A percentile compares a stretch with the other conserved stretches of the same genome.
Conservation (phyloP, 176 grass and related monocot genomes). For the Zoysia japonica region DNA sequence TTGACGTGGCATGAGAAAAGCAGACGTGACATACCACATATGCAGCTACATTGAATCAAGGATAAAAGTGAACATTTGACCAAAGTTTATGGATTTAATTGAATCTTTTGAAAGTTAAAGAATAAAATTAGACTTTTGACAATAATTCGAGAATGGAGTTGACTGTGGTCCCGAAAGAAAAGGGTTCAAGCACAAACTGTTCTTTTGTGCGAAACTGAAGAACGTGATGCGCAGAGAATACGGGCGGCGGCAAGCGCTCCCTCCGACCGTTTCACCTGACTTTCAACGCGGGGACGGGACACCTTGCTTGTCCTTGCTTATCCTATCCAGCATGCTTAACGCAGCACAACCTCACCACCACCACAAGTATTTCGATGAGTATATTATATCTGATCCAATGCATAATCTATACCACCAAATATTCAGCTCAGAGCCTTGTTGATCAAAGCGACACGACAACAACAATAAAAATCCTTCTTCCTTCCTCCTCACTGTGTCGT, state of each 20-base stretch:
- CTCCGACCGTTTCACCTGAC: background rate
- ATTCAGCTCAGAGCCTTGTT: background rate
- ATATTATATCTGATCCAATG: slow-evolving; percentile 2
- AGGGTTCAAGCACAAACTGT: background rate
- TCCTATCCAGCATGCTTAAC: background rate
- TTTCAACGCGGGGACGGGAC: background rate
- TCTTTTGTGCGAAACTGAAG: background rate
- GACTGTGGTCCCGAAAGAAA: no score
- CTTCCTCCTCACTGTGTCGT: background rate
- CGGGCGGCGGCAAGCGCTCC: slow-evolving; percentile 5
- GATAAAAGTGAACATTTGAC: no score
- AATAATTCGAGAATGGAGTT: no score
- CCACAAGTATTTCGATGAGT: background rate
- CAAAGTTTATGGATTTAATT: no score
- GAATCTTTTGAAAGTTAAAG: no score
- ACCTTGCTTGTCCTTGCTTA: no score
- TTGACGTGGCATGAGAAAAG: no score
- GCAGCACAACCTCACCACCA: background rate
- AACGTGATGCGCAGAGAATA: background rate
- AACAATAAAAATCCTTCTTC: background rate
- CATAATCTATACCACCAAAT: background rate
- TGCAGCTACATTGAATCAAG: no score
- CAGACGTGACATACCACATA: no score
- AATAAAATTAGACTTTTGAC: no score
- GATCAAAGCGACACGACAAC: slow-evolving; percentile 11